Base-by-base conservation (phyloP, 164 flowering plant species). In the Chloranthus sessilifolius region DNA sequence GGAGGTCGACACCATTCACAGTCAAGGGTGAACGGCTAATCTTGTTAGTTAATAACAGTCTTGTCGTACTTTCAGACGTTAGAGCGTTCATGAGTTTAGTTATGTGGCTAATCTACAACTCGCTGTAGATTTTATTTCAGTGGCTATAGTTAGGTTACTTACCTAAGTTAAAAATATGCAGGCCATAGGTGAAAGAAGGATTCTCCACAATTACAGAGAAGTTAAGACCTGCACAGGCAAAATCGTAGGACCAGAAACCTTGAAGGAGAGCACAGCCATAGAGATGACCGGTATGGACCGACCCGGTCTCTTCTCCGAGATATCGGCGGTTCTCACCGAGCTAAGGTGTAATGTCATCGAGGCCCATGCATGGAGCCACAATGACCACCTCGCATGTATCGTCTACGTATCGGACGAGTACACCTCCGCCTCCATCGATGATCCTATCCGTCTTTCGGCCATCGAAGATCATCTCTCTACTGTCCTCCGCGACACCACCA, bases 291-390 rank as follows among this genome's bases (percentile, higher is more conserved):
- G 77, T 15, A 58, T 61, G 0, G 94, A 85, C 39, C 61, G 94
- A 22, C 94, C 94, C 0, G 94, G 94, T 23, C 74, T 88, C 1
- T 68, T 88, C 37, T 88, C 91, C 0, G 94, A 88, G 75, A 79
- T 88, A 44, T 76, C 79, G 1, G 94, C 96, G 0, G 83, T 72
- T 2, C 61, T 88, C 3, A 60, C 80, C 3, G 85, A 85, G 44
- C 77, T 85, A 5, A 63, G 69, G 8, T 81, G 86, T 74, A 81
- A 79, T 55, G 50, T 88, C 0, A 61, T 82, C 9, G 85, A 74
- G 35, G 96, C 94, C 3, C 82, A 81, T 11, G 82, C 81, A 0
- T 88, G 96, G 96, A 85, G 72, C 59, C 96, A 88, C 73, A 88
- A 88, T 24, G 69, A 62, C 0, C 57, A 76, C 6, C 31, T 81